These are phyloP conservation scores for Ustilago lituana DNA, from an alignment of 1,284 basidiomycete genomes.

Conservation along the genomic window DNA sequence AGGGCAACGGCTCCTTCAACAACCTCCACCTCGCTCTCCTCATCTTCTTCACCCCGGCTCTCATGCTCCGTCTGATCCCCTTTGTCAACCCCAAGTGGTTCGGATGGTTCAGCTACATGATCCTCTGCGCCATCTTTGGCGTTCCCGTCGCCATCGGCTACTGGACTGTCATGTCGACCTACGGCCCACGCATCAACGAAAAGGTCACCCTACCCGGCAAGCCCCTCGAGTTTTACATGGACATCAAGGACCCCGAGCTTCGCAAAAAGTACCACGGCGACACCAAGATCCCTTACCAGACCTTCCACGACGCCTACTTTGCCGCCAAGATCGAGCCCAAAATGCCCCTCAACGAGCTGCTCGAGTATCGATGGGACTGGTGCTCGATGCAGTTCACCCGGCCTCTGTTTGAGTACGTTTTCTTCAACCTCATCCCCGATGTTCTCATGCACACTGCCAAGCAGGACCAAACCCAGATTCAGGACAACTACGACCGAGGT, in stretches of 20 bases:
- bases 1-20: constrained; percentile 68
- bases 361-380: constrained; percentile 97
- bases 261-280: constrained; percentile 78
- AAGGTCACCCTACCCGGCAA: constrained; percentile 83
- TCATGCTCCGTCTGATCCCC: constrained; percentile 63
- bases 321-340: constrained; percentile 96
- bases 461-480: constrained; percentile 95
- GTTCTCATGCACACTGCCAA: constrained; percentile 87
- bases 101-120: constrained; percentile 61
- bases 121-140: constrained; percentile 77
- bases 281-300: constrained; percentile 96
- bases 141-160: constrained; percentile 84
- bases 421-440: constrained; percentile 87
- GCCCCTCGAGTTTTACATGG: constrained; percentile 84
- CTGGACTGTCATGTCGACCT: constrained; percentile 87
- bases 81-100: constrained; percentile 65
- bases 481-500: constrained; percentile 93
- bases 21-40: constrained; percentile 77
- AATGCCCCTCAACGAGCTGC: constrained; percentile 88
- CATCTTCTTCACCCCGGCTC: constrained; percentile 62
- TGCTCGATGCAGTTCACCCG: constrained; percentile 83
- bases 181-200: constrained; percentile 83
- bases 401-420: constrained; percentile 92
- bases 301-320: constrained; percentile 97
- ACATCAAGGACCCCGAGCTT: constrained; percentile 84